Evolutionary conservation across 106 monocot species (phyloP).

Genomic region (Alisma plantagoaquatica): DNA sequence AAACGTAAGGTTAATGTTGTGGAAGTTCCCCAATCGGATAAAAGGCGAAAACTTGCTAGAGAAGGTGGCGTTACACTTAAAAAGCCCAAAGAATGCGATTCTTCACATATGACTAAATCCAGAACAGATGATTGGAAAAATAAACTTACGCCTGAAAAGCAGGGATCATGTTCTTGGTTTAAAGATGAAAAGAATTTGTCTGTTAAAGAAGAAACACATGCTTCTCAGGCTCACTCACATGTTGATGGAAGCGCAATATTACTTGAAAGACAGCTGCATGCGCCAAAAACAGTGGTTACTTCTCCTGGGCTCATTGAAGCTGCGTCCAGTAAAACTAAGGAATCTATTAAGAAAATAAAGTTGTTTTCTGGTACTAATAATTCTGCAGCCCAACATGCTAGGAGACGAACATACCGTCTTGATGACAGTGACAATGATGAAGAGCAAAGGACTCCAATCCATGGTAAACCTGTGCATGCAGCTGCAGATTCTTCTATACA

Average conservation of each 20-base stretch:
- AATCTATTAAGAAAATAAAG: conserved; percentile 9
- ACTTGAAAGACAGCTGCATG: no score
- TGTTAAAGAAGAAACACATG: no score
- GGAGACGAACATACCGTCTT: conserved; percentile 48
- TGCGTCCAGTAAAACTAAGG: conserved; percentile 2
- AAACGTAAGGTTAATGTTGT: conserved; percentile 25
- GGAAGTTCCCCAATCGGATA: conserved; percentile 28
- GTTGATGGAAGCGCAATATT: no score
- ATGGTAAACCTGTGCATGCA: conserved; percentile 25
- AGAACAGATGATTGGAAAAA: no score
- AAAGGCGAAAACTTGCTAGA: conserved; percentile 37
- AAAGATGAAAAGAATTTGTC: conserved; percentile 22
- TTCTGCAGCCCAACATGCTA: conserved; percentile 15
- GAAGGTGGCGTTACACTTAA: conserved; percentile 14
- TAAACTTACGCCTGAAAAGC: no score
- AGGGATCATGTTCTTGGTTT: no score
- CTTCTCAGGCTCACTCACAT: no score
- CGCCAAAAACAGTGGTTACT: conserved; percentile 8
- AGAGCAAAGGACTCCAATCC: conserved; percentile 53
- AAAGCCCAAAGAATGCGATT: conserved; percentile 8
- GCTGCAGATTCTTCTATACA: conserved; percentile 12
- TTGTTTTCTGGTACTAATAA: conserved; percentile 11
- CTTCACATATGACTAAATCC: conserved; percentile 19
- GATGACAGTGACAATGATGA: conserved; percentile 52
- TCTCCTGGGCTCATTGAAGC: conserved; percentile 5